These are phyloP conservation scores for Exobasidium rhododendri DNA, from an alignment of 1,284 basidiomycete genomes.

Conservation along the genomic window DNA sequence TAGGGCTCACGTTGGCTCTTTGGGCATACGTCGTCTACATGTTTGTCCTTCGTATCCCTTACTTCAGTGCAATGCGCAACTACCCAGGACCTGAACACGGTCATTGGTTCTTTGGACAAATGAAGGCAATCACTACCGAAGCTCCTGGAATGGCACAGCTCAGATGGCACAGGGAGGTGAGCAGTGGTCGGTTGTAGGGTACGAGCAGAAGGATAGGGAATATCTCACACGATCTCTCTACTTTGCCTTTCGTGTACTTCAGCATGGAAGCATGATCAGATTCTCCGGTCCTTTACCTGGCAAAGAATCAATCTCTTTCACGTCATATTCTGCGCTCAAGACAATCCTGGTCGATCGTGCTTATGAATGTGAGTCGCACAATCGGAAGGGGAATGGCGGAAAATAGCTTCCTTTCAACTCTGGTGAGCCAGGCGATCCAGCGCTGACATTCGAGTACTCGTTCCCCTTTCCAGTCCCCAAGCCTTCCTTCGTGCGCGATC, in stretches of 20 bases:
- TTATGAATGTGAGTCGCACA: conserved; percentile 10
- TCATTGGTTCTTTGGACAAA: conserved; percentile 14
- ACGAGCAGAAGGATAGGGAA: not conserved
- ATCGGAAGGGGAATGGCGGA: too few species aligned
- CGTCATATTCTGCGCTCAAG: conserved; percentile 9
- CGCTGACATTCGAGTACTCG: not conserved
- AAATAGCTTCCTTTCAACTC: too few species aligned
- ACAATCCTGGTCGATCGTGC: conserved; percentile 10
- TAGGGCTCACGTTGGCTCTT: not conserved
- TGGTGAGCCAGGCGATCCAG: conserved; percentile 1
- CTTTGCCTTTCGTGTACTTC: not conserved
- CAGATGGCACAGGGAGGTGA: conserved; percentile 19
- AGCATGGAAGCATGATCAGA: not conserved
- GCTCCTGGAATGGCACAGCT: conserved; percentile 11
- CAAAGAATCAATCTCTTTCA: conserved; percentile 6
- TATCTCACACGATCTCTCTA: not conserved
- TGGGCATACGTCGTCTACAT: conserved; percentile 9
- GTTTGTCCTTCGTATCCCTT: conserved; percentile 6
- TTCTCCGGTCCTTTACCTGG: conserved; percentile 6
- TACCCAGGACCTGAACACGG: conserved; percentile 11
- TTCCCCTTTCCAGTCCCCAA: conserved; percentile 19
- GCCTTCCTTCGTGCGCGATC: conserved; percentile 26
- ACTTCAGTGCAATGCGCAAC: conserved; percentile 6
- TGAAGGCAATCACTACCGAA: not conserved
- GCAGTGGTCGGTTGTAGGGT: not conserved